A percentile compares a stretch with the other conserved stretches of the same genome.
These are phyloP conservation scores for Tetradesmus obliquus DNA, from an alignment of 139 green algal species.

Conservation along the genomic window DNA sequence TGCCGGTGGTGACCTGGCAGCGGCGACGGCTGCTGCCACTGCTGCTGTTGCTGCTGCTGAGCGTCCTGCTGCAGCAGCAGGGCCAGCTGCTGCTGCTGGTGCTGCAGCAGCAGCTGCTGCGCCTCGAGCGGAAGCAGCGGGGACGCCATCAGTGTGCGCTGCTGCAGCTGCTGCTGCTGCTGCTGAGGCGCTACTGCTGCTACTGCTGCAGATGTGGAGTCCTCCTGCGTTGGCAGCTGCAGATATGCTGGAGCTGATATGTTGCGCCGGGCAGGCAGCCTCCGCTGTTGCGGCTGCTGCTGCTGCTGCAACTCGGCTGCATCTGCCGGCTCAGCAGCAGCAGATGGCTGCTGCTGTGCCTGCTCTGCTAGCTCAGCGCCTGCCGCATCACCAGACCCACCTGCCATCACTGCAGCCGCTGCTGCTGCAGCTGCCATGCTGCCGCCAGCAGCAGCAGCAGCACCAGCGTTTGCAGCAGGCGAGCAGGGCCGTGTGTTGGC, in stretches of 20 bases:
- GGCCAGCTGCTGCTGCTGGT: conserved; percentile 37
- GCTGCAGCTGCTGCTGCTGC: conserved; percentile 34
- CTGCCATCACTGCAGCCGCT: neutral
- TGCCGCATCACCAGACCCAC: neutral
- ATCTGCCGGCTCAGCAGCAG: neutral
- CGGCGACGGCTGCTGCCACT: conserved; percentile 20
- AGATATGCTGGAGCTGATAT: neutral
- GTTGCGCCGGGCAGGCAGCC: conserved; percentile 1
- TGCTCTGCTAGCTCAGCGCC: neutral
- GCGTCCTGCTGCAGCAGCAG: conserved; percentile 37
- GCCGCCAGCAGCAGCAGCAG: neutral
- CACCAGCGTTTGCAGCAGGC: neutral
- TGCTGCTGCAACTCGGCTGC: neutral
- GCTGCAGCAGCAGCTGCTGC: conserved; percentile 33
- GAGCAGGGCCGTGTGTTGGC: neutral
- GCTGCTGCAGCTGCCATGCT: neutral
- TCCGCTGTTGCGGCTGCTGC: neutral
- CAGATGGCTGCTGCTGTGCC: conserved; percentile 5
- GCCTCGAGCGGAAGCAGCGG: conserved; percentile 31
- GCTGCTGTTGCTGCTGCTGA: conserved; percentile 4
- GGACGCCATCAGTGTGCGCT: neutral
- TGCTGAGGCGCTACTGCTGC: neutral
- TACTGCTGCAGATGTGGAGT: neutral
- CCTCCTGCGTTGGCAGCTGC: conserved; percentile 5
- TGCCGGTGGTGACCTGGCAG: neutral